phyloP scores from a whole-genome alignment of 2,329 filamentous ascomycete species.

The Hymenoscyphus occultus region DNA sequence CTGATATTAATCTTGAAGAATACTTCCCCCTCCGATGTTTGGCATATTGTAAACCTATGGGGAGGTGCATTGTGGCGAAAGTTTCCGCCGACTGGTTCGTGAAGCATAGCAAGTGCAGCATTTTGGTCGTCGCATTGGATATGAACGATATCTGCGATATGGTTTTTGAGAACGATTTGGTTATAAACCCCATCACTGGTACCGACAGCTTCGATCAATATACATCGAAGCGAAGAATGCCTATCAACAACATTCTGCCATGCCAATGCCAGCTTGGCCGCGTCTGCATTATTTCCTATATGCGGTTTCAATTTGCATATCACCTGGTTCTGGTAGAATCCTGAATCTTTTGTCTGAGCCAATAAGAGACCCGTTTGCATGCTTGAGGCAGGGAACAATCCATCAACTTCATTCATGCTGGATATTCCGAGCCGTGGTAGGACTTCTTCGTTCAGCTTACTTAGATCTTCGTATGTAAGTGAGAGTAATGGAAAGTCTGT shows the following conservation, averaged over 20 bases:
- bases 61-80: conserved; percentile 35
- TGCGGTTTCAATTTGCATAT: neutral
- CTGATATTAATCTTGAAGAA: conserved; percentile 18
- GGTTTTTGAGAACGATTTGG: conserved; percentile 20
- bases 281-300: neutral
- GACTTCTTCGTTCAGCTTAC: neutral
- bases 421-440: conserved; percentile 6
- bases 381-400: conserved; percentile 18
- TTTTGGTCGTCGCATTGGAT: neutral
- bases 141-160: neutral
- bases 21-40: conserved; percentile 33
- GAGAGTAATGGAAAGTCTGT: conserved; percentile 21
- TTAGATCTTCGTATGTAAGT: conserved; percentile 9
- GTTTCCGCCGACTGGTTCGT: neutral
- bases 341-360: conserved; percentile 6
- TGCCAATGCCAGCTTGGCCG: conserved; percentile 8
- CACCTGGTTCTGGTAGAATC: conserved; percentile 9
- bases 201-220: conserved; percentile 23
- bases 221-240: conserved; percentile 18
- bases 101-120: conserved; percentile 3
- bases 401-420: conserved; percentile 14
- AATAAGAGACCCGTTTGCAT: conserved; percentile 20
- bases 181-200: conserved; percentile 12
- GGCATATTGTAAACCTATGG: conserved; percentile 46
- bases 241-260: conserved; percentile 16